Base-by-base conservation (phyloP, 2,329 filamentous ascomycete genomes). In the Claviceps capensis region DNA sequence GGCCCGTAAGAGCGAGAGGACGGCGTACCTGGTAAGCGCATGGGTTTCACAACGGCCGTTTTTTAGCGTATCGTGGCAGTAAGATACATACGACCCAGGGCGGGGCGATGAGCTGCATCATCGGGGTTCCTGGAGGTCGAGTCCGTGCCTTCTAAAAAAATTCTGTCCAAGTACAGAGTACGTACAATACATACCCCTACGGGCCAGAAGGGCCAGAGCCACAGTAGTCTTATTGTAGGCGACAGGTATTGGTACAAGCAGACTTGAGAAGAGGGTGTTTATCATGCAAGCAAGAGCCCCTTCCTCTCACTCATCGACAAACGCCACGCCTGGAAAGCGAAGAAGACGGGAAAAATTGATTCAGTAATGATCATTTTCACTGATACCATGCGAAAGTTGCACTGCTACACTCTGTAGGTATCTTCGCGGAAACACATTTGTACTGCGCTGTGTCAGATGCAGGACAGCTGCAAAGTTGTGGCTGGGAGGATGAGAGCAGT, bases 21-120 rank as follows among this genome's bases (percentile, higher is more conserved):
- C 17, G 17, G n/a, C 5, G 45, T 38, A 23, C 45, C 14, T 38
- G 34, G 41, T n/a, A 22, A 16, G 26, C 26, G 26, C 26, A 30
- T 30, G 36, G 42, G 48, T 51, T 51, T 48, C 52, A 53, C 48
- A 13, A 51, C 44, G 42, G 43, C 47, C 42, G 43, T 30, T 53
- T 49, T 49, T 53, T 49, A 47, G 47, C 51, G 48, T 36, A 44
- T 53, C 36, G 48, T 50, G 42, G 43, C 48, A 47, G n/a, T 37
- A 22, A 22, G 43, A 30, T 37, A 22, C 34, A 53, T 50, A 49
- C 43, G 43, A 53, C 30, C 30, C 8, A 43, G 19, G 48, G 43
- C 48, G 52, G 52, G 34, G 34, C 49, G 13, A 51, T 47, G 23
- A 48, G 44, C 48, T 48, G 40, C 49, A 46, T 23, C 38, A 51